phyloP scores from a whole-genome alignment of 169 alveolate species.

The Eimeria acervulina region DNA sequence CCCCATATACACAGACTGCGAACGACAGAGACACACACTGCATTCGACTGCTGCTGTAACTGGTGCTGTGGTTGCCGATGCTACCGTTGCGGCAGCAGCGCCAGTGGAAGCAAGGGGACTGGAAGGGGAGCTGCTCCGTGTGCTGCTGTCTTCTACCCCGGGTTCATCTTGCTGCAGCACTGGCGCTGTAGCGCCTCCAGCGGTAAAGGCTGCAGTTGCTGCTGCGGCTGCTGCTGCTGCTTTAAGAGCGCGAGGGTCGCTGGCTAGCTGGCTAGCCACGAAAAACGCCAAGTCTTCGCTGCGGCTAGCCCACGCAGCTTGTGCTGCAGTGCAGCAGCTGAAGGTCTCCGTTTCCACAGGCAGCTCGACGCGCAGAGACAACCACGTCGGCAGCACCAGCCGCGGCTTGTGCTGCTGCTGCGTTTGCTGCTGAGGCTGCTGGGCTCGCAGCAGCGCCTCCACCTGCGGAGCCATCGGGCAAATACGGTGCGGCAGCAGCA shows the following conservation, averaged over 20 bases:
- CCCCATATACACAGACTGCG: not conserved
- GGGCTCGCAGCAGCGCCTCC: conserved; percentile 34
- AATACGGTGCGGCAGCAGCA: conserved; percentile 62
- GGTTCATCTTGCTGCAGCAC: not conserved
- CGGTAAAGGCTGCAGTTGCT: conserved; percentile 23
- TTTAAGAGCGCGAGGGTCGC: conserved; percentile 11
- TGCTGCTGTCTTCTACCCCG: conserved; percentile 11
- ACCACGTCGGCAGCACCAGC: conserved; percentile 68
- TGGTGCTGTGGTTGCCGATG: conserved; percentile 29
- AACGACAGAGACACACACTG: conserved; percentile 5
- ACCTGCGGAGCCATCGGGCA: conserved; percentile 44
- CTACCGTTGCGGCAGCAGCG: not conserved
- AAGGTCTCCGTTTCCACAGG: not conserved
- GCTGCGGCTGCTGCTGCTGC: conserved; percentile 76
- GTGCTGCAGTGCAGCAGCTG: conserved; percentile 67
- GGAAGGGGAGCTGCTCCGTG: not conserved
- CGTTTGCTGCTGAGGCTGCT: not conserved
- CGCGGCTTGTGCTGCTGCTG: conserved; percentile 33
- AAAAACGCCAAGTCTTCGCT: conserved; percentile 61
- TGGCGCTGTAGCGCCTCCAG: not conserved
- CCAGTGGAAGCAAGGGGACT: not conserved
- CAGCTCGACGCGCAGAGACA: conserved; percentile 65
- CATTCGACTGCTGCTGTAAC: conserved; percentile 51
- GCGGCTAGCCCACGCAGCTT: conserved; percentile 73
- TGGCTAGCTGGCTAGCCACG: conserved; percentile 45